These are phyloP conservation scores for Tulasnella sp. DNA, from an alignment of 768 basidiomycete genomes.

Conservation along the genomic window DNA sequence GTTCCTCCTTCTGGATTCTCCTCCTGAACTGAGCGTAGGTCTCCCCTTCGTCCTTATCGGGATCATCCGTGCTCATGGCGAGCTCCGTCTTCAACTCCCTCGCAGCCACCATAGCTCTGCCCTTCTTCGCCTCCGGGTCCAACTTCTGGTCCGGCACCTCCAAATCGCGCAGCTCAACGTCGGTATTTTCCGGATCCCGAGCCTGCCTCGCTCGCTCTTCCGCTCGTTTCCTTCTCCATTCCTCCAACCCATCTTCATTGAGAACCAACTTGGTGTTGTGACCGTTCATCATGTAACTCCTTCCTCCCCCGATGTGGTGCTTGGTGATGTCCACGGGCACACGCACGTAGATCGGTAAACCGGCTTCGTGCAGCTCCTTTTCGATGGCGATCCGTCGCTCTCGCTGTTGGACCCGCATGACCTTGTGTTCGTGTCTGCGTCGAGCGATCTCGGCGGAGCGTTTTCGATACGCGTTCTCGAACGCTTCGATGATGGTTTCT, in stretches of 20 bases:
- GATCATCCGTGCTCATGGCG: neutral
- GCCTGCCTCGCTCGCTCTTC: neutral
- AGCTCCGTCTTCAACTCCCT: conserved; percentile 1
- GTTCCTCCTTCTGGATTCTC: conserved; percentile 37
- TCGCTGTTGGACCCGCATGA: conserved; percentile 29
- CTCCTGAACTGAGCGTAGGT: conserved; percentile 32
- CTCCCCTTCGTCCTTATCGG: conserved; percentile 20
- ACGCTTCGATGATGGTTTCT: conserved; percentile 68
- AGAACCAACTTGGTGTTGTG: neutral
- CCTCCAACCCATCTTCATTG: conserved; percentile 11
- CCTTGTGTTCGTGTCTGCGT: conserved; percentile 42
- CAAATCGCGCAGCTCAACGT: neutral
- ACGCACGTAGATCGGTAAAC: conserved; percentile 52
- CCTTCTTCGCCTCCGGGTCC: neutral
- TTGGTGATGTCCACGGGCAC: neutral
- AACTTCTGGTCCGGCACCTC: neutral
- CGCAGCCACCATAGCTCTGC: neutral
- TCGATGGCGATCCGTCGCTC: conserved; percentile 39
- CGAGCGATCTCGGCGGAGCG: conserved; percentile 49
- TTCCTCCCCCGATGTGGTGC: neutral
- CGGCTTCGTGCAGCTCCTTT: conserved; percentile 53
- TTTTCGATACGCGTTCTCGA: conserved; percentile 59
- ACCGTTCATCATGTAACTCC: neutral
- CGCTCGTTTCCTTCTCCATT: conserved; percentile 3
- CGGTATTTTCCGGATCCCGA: neutral